These are phyloP conservation scores for Globisporangium mamillatum DNA, from an alignment of 352 stramenopile species.

Conservation along the genomic window DNA sequence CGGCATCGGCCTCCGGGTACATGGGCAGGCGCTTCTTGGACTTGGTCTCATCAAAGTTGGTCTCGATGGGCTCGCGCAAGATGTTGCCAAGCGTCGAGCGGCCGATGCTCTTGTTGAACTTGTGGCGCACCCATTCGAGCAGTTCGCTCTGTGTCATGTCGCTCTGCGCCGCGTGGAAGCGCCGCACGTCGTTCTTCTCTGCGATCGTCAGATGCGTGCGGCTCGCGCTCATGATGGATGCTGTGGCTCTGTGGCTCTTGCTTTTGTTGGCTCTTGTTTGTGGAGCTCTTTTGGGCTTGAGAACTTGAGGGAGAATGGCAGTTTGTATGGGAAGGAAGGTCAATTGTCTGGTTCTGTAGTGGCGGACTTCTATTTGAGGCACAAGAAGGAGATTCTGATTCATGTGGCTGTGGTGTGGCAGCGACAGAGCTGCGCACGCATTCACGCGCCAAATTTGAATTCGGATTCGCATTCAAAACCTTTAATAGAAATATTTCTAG, in stretches of 20 bases:
- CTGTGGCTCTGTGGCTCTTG: too few relatives aligned
- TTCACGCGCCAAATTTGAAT: too few relatives aligned
- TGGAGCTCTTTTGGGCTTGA: neutral
- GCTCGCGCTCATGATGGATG: slow-evolving; percentile 4
- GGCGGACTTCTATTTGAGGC: too few relatives aligned
- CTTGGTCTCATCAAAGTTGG: slow-evolving; percentile 5
- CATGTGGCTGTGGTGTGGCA: too few relatives aligned
- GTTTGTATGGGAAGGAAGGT: too few relatives aligned
- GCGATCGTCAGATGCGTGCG: slow-evolving; percentile 17
- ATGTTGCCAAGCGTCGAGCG: slow-evolving; percentile 17
- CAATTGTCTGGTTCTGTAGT: too few relatives aligned
- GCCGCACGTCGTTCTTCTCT: slow-evolving; percentile 17
- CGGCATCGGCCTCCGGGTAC: slow-evolving; percentile 8
- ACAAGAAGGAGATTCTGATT: too few relatives aligned
- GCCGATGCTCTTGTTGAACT: slow-evolving; percentile 15
- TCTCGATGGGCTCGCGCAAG: slow-evolving; percentile 15
- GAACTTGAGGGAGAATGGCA: neutral
- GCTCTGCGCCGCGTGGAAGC: slow-evolving; percentile 4
- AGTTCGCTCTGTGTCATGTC: slow-evolving; percentile 5
- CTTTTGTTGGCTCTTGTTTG: neutral
- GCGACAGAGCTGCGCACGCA: too few relatives aligned
- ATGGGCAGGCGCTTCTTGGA: slow-evolving; percentile 5
- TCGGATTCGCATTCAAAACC: too few relatives aligned
- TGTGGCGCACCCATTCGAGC: slow-evolving; percentile 11
- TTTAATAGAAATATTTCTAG: too few relatives aligned